Conservation (phyloP, 2,329 filamentous ascomycete species). For the Monilinia laxa region DNA sequence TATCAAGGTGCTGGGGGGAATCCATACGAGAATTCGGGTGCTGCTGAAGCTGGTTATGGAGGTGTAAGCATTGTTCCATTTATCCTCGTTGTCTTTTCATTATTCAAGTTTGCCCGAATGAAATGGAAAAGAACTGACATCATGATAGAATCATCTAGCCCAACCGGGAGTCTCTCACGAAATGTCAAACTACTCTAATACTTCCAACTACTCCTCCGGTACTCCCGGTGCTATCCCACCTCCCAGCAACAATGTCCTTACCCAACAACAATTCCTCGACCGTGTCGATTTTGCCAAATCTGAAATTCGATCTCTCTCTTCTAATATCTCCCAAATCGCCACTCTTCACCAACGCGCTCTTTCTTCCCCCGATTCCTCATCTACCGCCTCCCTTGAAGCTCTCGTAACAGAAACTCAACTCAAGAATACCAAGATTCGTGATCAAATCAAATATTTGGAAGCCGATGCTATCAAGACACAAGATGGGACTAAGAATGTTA, state of each 20-base stretch:
- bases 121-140: background rate
- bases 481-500: constrained; percentile 61
- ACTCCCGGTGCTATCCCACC: constrained; percentile 28
- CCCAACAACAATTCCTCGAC: constrained; percentile 65
- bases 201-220: constrained; percentile 29
- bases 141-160: constrained; percentile 27
- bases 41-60: constrained; percentile 34
- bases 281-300: constrained; percentile 66
- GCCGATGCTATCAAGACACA: constrained; percentile 64
- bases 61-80: constrained; percentile 24
- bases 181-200: constrained; percentile 19
- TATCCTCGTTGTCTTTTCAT: background rate
- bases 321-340: constrained; percentile 65
- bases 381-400: constrained; percentile 56
- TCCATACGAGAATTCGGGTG: constrained; percentile 52
- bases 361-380: constrained; percentile 58
- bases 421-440: constrained; percentile 73
- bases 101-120: background rate
- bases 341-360: constrained; percentile 71
- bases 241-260: constrained; percentile 47
- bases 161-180: constrained; percentile 28
- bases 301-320: constrained; percentile 66
- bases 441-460: constrained; percentile 75
- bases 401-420: constrained; percentile 69
- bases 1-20: constrained; percentile 56